phyloP scores from a whole-genome alignment of 352 stramenopile species.

The Phytophthora fragariae region DNA sequence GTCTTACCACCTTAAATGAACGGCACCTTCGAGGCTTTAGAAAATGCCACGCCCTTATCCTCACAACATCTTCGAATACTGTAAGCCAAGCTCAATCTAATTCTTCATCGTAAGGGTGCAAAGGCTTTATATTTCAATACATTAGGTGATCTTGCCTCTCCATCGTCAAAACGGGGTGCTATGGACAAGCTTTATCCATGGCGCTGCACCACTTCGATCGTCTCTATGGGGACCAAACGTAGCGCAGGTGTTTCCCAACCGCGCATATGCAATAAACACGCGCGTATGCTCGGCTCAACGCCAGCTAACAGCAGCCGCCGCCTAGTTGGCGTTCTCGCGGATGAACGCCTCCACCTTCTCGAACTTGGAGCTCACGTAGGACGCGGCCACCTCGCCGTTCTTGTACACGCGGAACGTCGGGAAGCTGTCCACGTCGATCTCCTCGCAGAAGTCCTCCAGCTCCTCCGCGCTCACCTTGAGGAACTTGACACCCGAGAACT shows the following conservation, averaged over 20 bases:
- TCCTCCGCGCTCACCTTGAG: slow-evolving; percentile 77
- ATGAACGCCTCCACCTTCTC: slow-evolving; percentile 87
- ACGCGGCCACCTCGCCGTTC: slow-evolving; percentile 61
- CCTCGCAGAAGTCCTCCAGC: slow-evolving; percentile 79
- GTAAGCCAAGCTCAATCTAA: too few relatives aligned
- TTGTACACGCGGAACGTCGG: slow-evolving; percentile 85
- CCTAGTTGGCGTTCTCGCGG: slow-evolving; percentile 50
- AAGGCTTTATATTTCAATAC: slow-evolving; percentile 31
- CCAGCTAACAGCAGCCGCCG: neutral
- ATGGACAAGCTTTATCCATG: slow-evolving; percentile 10
- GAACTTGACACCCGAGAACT: slow-evolving; percentile 66
- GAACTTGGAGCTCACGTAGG: slow-evolving; percentile 83
- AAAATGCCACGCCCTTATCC: too few relatives aligned
- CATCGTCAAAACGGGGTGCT: slow-evolving; percentile 1
- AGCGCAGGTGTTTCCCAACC: neutral
- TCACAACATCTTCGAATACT: too few relatives aligned
- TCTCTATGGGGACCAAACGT: neutral
- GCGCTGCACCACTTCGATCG: neutral
- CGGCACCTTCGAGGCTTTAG: too few relatives aligned
- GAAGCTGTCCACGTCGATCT: slow-evolving; percentile 84
- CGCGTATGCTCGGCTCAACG: neutral
- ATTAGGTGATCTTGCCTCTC: slow-evolving; percentile 13
- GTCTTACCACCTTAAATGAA: too few relatives aligned
- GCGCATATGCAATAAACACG: neutral
- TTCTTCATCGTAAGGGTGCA: neutral